A percentile compares a stretch with the other conserved stretches of the same genome.
These are phyloP conservation scores for Mycosphaerella sp. DNA, from an alignment of 2,329 filamentous ascomycete genomes.

Conservation along the genomic window DNA sequence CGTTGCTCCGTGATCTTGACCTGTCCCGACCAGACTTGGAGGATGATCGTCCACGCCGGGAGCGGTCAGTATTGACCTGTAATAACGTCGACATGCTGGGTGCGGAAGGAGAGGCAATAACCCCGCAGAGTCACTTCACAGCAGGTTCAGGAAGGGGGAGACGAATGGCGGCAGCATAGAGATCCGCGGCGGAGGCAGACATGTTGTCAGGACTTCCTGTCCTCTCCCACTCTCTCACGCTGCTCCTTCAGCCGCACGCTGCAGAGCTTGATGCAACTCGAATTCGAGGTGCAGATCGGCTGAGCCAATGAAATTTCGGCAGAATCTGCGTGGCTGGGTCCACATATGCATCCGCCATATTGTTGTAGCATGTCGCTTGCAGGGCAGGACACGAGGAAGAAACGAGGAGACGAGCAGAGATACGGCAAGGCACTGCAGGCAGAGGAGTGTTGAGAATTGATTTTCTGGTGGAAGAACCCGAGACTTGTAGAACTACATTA, in stretches of 20 bases:
- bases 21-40: conserved; percentile 36
- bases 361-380: too few species aligned
- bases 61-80: conserved; percentile 38
- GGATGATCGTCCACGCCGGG: conserved; percentile 39
- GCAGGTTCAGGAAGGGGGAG: conserved; percentile 6
- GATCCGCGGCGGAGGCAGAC: not conserved
- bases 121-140: conserved; percentile 2
- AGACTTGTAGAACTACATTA: too few species aligned
- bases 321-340: not conserved
- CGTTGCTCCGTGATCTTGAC: conserved; percentile 38
- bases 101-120: conserved; percentile 2
- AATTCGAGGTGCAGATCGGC: not conserved
- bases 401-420: too few species aligned
- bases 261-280: conserved; percentile 5
- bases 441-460: too few species aligned
- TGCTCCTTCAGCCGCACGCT: conserved; percentile 9
- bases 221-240: too few species aligned
- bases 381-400: too few species aligned
- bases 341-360: conserved; percentile 1
- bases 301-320: conserved; percentile 1
- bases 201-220: too few species aligned
- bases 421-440: too few species aligned
- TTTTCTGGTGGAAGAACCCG: too few species aligned
- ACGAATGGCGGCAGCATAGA: conserved; percentile 10
- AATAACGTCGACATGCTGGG: conserved; percentile 27